A percentile compares a stretch with the other conserved stretches of the same genome.
Evolutionary conservation across 192 early-diverging fungal species (phyloP).

Genomic region (Oehlia diaphana): DNA sequence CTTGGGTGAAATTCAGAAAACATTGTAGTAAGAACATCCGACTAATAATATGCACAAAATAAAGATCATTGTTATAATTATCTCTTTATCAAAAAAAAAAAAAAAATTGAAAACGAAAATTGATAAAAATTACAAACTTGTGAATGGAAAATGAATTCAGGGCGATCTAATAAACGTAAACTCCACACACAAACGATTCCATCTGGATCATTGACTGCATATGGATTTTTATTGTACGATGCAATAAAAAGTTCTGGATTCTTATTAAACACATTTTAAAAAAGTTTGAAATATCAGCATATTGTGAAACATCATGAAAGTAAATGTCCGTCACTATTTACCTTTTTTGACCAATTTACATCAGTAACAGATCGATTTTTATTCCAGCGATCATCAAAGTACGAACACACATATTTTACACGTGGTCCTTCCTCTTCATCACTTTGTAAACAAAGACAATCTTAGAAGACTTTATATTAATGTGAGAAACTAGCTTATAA

Average conservation of each 20-base stretch:
- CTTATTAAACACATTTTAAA: constrained; percentile 32
- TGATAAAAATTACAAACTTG: constrained; percentile 48
- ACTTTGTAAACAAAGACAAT: constrained; percentile 32
- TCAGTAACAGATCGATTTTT: constrained; percentile 90
- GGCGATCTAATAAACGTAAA: constrained; percentile 79
- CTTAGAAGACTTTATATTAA: neutral
- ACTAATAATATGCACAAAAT: constrained; percentile 42
- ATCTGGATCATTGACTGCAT: constrained; percentile 86
- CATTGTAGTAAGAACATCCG: constrained; percentile 82
- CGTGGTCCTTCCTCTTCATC: constrained; percentile 65
- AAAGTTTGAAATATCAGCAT: neutral
- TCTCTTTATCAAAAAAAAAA: neutral
- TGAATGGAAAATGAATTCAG: constrained; percentile 95
- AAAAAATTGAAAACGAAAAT: neutral
- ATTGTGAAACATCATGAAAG: constrained; percentile 1
- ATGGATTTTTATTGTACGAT: constrained; percentile 90
- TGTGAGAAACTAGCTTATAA: neutral
- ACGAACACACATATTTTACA: constrained; percentile 69
- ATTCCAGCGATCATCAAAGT: constrained; percentile 81
- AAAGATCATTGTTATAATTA: neutral
- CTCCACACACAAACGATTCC: constrained; percentile 98
- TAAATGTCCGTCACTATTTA: constrained; percentile 28
- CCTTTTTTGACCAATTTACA: constrained; percentile 89
- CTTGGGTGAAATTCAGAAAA: constrained; percentile 96
- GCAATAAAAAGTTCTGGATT: constrained; percentile 86